phyloP scores from a whole-genome alignment of 768 basidiomycete species.

The Boletus rufocinnamomeus region DNA sequence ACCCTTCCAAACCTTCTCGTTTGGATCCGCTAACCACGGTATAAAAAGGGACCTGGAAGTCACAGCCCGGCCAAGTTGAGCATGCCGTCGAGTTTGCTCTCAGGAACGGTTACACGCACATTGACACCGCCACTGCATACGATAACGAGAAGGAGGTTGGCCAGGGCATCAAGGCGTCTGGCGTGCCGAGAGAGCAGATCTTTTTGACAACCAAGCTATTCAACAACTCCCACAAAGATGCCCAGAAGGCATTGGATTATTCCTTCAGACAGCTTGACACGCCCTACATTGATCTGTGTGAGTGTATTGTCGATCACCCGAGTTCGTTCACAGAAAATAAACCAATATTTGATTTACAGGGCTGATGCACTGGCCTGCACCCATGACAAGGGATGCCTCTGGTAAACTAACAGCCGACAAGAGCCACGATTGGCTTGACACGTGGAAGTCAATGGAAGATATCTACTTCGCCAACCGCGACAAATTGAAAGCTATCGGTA shows the following conservation, averaged over 20 bases:
- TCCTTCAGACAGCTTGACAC: conserved; percentile 58
- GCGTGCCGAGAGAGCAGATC: not conserved
- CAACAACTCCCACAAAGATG: conserved; percentile 56
- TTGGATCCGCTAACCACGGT: not conserved
- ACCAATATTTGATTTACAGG: conserved; percentile 70
- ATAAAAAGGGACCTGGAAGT: conserved; percentile 68
- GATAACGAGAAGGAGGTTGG: not conserved
- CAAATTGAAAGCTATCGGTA: conserved; percentile 74
- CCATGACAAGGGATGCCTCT: conserved; percentile 52
- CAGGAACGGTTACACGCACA: not conserved
- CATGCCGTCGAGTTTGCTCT: not conserved
- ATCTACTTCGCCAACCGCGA: conserved; percentile 60
- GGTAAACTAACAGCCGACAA: conserved; percentile 44
- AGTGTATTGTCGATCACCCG: conserved; percentile 20
- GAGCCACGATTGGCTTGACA: conserved; percentile 63
- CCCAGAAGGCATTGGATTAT: conserved; percentile 58
- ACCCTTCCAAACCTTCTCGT: not conserved
- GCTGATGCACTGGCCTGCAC: conserved; percentile 82
- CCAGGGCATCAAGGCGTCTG: not conserved
- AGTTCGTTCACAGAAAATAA: conserved; percentile 30
- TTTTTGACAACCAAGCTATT: conserved; percentile 62
- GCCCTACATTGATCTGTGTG: conserved; percentile 77
- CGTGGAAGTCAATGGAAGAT: conserved; percentile 76
- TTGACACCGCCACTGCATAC: not conserved
- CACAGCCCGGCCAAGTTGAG: conserved; percentile 43